A percentile compares a stretch with the other conserved stretches of the same genome.
Conservation (phyloP, 1,284 basidiomycete genomes). For the Fistulina hepatica region DNA sequence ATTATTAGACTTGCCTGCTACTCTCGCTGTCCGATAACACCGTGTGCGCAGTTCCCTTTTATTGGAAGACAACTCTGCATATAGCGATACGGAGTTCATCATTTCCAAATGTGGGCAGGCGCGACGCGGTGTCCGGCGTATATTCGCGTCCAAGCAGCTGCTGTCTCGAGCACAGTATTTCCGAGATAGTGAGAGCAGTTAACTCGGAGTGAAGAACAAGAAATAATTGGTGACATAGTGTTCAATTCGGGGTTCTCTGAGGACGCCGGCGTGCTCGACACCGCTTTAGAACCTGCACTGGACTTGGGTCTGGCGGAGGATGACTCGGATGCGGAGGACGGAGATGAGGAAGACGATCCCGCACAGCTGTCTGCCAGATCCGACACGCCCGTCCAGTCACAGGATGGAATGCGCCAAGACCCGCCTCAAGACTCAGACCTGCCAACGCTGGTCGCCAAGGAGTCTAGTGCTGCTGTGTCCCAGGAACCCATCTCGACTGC, state of each 20-base stretch:
- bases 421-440: no score
- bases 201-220: background rate
- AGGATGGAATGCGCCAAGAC: slow-evolving; percentile 3
- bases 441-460: no score
- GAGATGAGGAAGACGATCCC: slow-evolving; percentile 32
- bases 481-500: background rate
- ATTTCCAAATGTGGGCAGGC: slow-evolving; percentile 42
- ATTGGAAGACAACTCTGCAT: slow-evolving; percentile 54
- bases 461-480: background rate
- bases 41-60: no score
- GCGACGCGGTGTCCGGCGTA: slow-evolving; percentile 31
- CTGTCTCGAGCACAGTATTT: slow-evolving; percentile 72
- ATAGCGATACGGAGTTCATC: slow-evolving; percentile 76
- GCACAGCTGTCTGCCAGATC: slow-evolving; percentile 21
- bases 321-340: slow-evolving; percentile 55
- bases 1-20: no score
- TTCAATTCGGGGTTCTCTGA: slow-evolving; percentile 60
- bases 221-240: slow-evolving; percentile 32
- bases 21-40: no score
- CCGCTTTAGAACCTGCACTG: slow-evolving; percentile 12
- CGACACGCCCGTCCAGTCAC: slow-evolving; percentile 16
- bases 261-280: slow-evolving; percentile 21
- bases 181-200: slow-evolving; percentile 38
- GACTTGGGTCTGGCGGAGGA: slow-evolving; percentile 22
- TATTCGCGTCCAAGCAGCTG: slow-evolving; percentile 59